Conservation (phyloP, 2,329 filamentous ascomycete genomes). For the Mycosphaerella sp. region DNA sequence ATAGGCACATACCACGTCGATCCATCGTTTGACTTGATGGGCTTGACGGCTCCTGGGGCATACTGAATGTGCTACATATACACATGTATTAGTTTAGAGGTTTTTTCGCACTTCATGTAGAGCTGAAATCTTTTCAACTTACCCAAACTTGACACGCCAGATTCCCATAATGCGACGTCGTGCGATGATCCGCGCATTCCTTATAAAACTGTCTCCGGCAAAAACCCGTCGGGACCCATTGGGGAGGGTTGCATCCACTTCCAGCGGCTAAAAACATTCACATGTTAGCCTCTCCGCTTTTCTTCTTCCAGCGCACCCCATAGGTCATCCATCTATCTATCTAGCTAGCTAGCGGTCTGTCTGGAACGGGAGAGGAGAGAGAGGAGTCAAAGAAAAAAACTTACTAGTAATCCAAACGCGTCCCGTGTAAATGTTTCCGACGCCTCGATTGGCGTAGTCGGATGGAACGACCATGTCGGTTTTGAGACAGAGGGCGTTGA, state of each 20-base stretch:
- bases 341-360: too few relatives aligned
- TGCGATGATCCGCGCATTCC: background rate
- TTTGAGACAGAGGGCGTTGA: background rate
- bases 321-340: too few relatives aligned
- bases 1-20: background rate
- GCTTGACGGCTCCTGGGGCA: too few relatives aligned
- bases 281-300: too few relatives aligned
- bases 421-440: background rate
- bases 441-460: background rate
- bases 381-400: too few relatives aligned
- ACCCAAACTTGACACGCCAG: background rate
- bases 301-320: too few relatives aligned
- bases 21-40: background rate
- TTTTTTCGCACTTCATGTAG: background rate
- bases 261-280: too few relatives aligned
- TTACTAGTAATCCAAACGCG: background rate
- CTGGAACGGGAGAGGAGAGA: too few relatives aligned
- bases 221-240: background rate
- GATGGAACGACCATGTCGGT: background rate
- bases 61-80: background rate
- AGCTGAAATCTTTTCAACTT: too few relatives aligned
- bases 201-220: background rate
- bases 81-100: background rate
- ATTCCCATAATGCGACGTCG: background rate
- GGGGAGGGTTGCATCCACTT: background rate